Evolutionary conservation across 2,329 filamentous ascomycete genomes (phyloP), one percentile per base, ranked within the genome.

Genomic region (Neopestalotiopsis rosae): DNA sequence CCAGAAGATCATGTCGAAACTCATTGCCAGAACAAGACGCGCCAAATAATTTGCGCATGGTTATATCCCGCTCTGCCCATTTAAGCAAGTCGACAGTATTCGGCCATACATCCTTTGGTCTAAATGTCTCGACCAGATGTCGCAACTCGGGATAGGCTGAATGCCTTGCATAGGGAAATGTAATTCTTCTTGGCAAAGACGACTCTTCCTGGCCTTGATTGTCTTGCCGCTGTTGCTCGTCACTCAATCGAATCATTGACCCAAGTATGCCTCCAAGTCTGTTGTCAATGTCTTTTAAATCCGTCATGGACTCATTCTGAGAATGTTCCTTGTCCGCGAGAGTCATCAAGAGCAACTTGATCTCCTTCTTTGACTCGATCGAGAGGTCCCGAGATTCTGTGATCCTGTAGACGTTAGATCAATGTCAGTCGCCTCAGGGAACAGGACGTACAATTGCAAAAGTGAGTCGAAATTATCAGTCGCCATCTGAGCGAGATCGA

Each of bases 161-260:
- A 79, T 98, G 95, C 1, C 95, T 88, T 0, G 95, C 95, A 76
- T 95, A 98, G 0, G 95, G 93, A 72, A 97, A 98, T 0, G 77
- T 81, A 3, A 91, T 88, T 0, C 75, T 75, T 13, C 74, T 81
- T 0, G 85, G 81, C 2, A 88, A 75, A 0, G 45, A 10, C 1
- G 68, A 20, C 71, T 69, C 5, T 70, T 68, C 10, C n/a, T 64
- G 56, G 67, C 69, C 17, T 17, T 5, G 7, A 40, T 28, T 49
- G 17, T 69, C 71, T 24, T 61, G 63, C 7, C 38, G 14, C 32
- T 28, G 34, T 2, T 2, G 34, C 40, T 30, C 34, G 5, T 20
- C 58, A 1, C 40, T 13, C 9, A n/a, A 28, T n/a, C 74, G 73
- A 1, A 69, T 69, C 2, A 79, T 73, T 0, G 76, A 72, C 10